Conservation (phyloP, 2,329 filamentous ascomycete genomes). For the Claviceps digitariae region DNA sequence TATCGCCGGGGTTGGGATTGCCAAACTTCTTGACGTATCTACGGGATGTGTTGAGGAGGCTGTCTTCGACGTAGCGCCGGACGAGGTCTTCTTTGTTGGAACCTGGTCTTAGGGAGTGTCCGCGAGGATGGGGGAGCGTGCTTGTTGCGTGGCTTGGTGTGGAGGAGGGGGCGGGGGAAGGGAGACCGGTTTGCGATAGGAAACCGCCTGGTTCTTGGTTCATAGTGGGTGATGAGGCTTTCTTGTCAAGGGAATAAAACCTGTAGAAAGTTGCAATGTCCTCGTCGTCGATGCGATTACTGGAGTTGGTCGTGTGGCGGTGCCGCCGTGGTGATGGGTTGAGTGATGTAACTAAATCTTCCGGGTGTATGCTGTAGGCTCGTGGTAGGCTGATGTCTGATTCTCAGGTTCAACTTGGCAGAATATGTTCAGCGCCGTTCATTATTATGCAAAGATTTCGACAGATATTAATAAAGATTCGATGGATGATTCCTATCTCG, state of each 20-base stretch:
- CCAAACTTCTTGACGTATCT: constrained; percentile 48
- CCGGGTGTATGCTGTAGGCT: background rate
- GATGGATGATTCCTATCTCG: background rate
- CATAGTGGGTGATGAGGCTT: background rate
- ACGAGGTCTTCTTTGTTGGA: constrained; percentile 48
- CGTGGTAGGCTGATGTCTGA: background rate
- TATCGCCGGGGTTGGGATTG: constrained; percentile 29
- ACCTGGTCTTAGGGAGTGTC: constrained; percentile 37
- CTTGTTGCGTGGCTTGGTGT: constrained; percentile 26
- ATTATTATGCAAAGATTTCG: background rate
- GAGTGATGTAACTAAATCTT: too few relatives aligned
- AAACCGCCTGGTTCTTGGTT: constrained; percentile 35
- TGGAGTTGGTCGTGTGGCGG: background rate
- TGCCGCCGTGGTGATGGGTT: background rate
- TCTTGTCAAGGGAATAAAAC: background rate
- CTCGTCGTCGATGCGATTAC: background rate
- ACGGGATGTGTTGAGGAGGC: constrained; percentile 38
- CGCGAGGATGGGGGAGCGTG: constrained; percentile 41
- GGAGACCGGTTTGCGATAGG: constrained; percentile 29
- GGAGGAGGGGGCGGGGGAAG: constrained; percentile 41
- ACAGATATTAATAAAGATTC: too few relatives aligned
- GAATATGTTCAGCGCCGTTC: background rate
- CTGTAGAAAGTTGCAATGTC: background rate
- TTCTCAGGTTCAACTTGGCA: background rate
- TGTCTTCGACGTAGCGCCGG: constrained; percentile 41